phyloP scores from a whole-genome alignment of 2,329 filamentous ascomycete genomes.

The Neurospora sp. region DNA sequence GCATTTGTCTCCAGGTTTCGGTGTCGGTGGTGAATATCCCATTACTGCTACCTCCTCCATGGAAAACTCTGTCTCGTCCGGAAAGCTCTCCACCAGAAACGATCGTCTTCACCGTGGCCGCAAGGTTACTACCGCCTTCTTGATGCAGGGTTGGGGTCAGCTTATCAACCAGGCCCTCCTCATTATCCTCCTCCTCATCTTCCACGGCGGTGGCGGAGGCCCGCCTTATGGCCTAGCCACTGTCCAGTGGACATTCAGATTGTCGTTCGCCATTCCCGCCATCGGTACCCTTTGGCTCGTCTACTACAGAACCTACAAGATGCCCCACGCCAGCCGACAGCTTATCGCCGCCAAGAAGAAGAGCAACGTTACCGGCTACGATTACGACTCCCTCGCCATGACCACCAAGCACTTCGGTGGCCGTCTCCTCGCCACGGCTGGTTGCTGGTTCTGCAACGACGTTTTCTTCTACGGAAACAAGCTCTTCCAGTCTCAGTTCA shows the following conservation, averaged over 20 bases:
- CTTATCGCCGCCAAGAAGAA: constrained; percentile 77
- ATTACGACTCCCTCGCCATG: constrained; percentile 68
- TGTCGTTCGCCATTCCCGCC: constrained; percentile 86
- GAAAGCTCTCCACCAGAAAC: constrained; percentile 79
- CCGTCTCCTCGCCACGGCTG: constrained; percentile 76
- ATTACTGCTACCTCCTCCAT: constrained; percentile 95
- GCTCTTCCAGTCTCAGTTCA: constrained; percentile 89
- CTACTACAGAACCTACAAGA: constrained; percentile 93
- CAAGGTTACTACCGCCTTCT: constrained; percentile 88
- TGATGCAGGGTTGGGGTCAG: constrained; percentile 99
- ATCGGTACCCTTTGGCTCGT: constrained; percentile 87
- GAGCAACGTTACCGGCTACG: constrained; percentile 81
- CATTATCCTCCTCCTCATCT: constrained; percentile 77
- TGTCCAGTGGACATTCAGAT: constrained; percentile 81
- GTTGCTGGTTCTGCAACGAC: constrained; percentile 91
- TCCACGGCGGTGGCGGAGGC: constrained; percentile 68
- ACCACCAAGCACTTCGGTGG: constrained; percentile 78
- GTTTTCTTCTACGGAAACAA: constrained; percentile 99
- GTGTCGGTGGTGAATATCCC: constrained; percentile 80
- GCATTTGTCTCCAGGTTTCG: constrained; percentile 30
- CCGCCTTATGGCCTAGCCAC: constrained; percentile 69
- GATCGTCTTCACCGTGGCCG: constrained; percentile 92
- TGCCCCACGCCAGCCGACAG: constrained; percentile 79
- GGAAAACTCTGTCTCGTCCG: constrained; percentile 78
- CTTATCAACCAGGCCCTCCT: constrained; percentile 87